phyloP scores from a whole-genome alignment of 2,329 filamentous ascomycete genomes.

The Colletotrichum orchidophilum region DNA sequence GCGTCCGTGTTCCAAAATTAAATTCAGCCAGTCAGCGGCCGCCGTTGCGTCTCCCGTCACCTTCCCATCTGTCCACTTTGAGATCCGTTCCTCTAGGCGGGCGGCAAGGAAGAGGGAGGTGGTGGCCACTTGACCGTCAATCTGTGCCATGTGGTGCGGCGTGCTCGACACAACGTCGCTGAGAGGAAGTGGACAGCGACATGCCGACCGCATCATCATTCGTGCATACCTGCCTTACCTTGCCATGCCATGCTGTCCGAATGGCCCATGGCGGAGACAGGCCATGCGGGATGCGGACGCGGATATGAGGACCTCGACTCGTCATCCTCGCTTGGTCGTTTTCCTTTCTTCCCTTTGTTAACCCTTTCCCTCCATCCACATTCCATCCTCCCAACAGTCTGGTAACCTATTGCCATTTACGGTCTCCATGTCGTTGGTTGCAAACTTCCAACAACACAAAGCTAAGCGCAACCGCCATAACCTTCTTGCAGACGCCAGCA shows the following conservation, averaged over 20 bases:
- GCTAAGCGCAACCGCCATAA: background rate
- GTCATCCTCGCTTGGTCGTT: slow-evolving; percentile 8
- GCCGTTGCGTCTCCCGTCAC: slow-evolving; percentile 15
- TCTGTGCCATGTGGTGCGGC: background rate
- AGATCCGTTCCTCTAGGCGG: slow-evolving; percentile 15
- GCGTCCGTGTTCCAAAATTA: slow-evolving; percentile 30
- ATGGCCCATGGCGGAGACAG: background rate
- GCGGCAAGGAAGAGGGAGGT: slow-evolving; percentile 17
- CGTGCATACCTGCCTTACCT: background rate
- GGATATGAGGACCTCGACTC: slow-evolving; percentile 22
- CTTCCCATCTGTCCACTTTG: slow-evolving; percentile 21
- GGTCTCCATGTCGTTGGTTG: background rate
- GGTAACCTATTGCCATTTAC: slow-evolving; percentile 19
- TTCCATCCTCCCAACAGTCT: slow-evolving; percentile 11
- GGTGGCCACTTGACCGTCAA: background rate
- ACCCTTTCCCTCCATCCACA: background rate
- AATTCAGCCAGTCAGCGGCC: slow-evolving; percentile 20
- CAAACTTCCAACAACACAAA: slow-evolving; percentile 3
- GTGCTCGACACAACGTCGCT: slow-evolving; percentile 4
- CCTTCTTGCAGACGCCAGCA: background rate
- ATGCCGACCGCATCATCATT: slow-evolving; percentile 10
- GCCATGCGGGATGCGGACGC: background rate
- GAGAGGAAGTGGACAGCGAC: background rate
- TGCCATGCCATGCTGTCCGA: background rate
- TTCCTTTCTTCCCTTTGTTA: slow-evolving; percentile 13